Evolutionary conservation across 371 early-diverging fungal species (phyloP).

Genomic region (Nematocida major): DNA sequence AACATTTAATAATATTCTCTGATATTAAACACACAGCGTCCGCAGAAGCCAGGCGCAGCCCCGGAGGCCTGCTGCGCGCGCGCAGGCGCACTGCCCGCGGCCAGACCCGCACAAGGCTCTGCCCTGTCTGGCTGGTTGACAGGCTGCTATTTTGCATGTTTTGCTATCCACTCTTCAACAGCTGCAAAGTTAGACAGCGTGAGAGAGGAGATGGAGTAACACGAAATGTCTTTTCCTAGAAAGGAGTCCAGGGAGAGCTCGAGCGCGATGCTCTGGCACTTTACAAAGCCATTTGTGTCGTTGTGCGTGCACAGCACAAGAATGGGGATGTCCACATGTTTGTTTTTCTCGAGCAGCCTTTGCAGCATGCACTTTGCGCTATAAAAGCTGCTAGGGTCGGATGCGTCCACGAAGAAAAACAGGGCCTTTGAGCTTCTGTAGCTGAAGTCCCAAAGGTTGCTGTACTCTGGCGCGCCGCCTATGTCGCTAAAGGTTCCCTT

Average conservation of each 20-base stretch:
- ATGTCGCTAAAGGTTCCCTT: conserved; percentile 55
- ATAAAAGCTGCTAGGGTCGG: background rate
- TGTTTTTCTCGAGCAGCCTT: conserved; percentile 56
- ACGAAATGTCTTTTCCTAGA: conserved; percentile 83
- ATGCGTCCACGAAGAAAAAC: conserved; percentile 51
- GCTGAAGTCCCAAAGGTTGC: conserved; percentile 46
- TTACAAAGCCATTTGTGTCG: conserved; percentile 78
- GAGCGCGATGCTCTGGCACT: conserved; percentile 81
- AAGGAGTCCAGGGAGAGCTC: conserved; percentile 73
- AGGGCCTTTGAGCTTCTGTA: conserved; percentile 57
- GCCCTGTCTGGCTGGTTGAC: background rate
- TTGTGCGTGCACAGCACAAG: conserved; percentile 97
- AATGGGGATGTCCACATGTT: conserved; percentile 44
- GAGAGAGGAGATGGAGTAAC: conserved; percentile 95
- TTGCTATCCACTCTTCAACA: conserved; percentile 86
- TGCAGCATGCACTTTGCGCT: conserved; percentile 48
- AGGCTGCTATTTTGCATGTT: conserved; percentile 67
- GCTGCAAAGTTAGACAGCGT: conserved; percentile 89
- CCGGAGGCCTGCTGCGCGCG: background rate
- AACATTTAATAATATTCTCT: background rate
- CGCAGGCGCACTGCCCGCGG: too few species aligned
- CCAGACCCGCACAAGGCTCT: too few species aligned
- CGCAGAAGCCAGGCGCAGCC: too few species aligned
- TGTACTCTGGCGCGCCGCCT: conserved; percentile 39
- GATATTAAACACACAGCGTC: background rate